Evolutionary conservation across 2,329 filamentous ascomycete species (phyloP).

Genomic region (Apiospora phragmitis): DNA sequence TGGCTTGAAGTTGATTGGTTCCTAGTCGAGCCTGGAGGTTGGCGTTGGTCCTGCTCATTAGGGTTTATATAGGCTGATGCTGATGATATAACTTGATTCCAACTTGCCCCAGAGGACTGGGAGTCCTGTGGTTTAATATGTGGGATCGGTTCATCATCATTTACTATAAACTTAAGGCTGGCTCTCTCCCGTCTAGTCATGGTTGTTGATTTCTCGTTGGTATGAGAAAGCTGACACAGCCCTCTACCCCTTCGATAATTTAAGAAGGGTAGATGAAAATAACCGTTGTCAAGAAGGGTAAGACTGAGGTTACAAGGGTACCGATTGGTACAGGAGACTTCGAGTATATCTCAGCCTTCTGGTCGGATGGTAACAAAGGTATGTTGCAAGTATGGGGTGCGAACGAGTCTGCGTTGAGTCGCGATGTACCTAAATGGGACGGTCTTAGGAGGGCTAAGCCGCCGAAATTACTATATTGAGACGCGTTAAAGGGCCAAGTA

Average conservation of each 20-base stretch:
- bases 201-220: constrained; percentile 38
- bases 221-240: constrained; percentile 38
- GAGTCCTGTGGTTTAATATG: constrained; percentile 47
- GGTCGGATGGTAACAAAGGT: constrained; percentile 20
- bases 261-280: constrained; percentile 28
- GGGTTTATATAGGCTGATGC: constrained; percentile 42
- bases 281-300: constrained; percentile 29
- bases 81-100: constrained; percentile 36
- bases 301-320: constrained; percentile 29
- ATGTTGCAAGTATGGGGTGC: constrained; percentile 2
- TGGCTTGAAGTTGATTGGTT: constrained; percentile 26
- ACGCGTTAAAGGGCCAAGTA: constrained; percentile 29
- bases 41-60: constrained; percentile 33
- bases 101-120: constrained; percentile 37
- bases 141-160: constrained; percentile 47
- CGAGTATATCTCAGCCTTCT: constrained; percentile 39
- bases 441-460: constrained; percentile 35
- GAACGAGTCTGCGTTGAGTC: constrained; percentile 36
- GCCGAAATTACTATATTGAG: constrained; percentile 42
- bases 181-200: constrained; percentile 39
- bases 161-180: constrained; percentile 55
- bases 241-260: constrained; percentile 30
- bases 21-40: constrained; percentile 30
- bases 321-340: constrained; percentile 31
- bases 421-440: constrained; percentile 34